Percentiles rank a stretch among this genome's conserved stretches.
Conservation (phyloP, 2,329 filamentous ascomycete genomes). For the Cadophora sp. region DNA sequence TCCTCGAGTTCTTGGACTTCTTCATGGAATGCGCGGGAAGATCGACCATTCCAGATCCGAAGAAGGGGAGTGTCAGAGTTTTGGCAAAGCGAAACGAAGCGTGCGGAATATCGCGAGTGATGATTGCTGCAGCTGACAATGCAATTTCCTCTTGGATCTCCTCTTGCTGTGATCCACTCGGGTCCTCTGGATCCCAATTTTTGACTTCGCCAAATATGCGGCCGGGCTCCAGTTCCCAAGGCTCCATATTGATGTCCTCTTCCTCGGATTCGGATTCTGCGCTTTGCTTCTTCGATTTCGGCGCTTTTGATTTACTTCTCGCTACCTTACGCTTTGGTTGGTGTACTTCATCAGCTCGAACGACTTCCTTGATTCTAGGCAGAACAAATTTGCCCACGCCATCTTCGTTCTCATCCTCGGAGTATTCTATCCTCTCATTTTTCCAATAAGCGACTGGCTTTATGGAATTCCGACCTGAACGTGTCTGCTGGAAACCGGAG, state of each 20-base stretch:
- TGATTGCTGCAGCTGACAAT: conserved; percentile 55
- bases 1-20: conserved; percentile 87
- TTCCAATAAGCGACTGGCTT: conserved; percentile 86
- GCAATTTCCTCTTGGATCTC: conserved; percentile 63
- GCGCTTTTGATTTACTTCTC: conserved; percentile 41
- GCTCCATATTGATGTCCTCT: conserved; percentile 58
- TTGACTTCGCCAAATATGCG: conserved; percentile 68
- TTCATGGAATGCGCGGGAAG: conserved; percentile 84
- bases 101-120: conserved; percentile 63
- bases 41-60: conserved; percentile 90
- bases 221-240: conserved; percentile 75
- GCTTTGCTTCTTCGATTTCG: conserved; percentile 51
- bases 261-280: conserved; percentile 35
- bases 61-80: conserved; percentile 82
- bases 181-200: conserved; percentile 68
- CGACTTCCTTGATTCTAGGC: conserved; percentile 76
- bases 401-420: conserved; percentile 61
- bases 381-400: conserved; percentile 64
- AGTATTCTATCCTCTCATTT: conserved; percentile 78
- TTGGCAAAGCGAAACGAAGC: conserved; percentile 89
- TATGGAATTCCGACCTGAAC: conserved; percentile 80
- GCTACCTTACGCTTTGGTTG: conserved; percentile 44
- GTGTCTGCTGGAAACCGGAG: conserved; percentile 59
- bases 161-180: conserved; percentile 58
- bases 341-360: conserved; percentile 71